Conservation (phyloP, 2,329 filamentous ascomycete species). For the Magnaporthiopsis rhizophila region DNA sequence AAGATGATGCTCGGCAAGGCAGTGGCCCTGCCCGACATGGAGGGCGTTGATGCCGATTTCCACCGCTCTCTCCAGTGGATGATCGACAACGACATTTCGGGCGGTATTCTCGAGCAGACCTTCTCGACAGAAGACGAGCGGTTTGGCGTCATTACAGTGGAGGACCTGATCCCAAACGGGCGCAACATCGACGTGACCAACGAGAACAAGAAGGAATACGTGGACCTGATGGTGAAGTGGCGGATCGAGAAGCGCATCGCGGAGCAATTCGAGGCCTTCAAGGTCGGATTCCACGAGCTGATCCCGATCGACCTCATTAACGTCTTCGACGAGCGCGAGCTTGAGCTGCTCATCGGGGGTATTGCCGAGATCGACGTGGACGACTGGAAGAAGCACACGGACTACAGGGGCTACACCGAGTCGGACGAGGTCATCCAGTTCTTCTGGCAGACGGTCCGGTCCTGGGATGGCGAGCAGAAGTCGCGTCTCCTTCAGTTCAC, state of each 20-base stretch:
- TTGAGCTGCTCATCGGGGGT: conserved; percentile 93
- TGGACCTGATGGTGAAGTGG: conserved; percentile 98
- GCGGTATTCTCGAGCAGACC: conserved; percentile 86
- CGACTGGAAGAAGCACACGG: conserved; percentile 99
- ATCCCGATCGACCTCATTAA: conserved; percentile 96
- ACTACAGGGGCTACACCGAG: conserved; percentile 97
- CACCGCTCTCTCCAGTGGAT: conserved; percentile 96
- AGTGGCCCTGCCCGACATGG: conserved; percentile 90
- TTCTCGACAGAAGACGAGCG: conserved; percentile 97
- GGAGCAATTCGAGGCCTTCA: conserved; percentile 97
- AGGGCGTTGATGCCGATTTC: conserved; percentile 96
- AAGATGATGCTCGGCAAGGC: conserved; percentile 98
- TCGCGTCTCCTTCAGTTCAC: conserved; percentile 93
- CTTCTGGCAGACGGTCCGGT: conserved; percentile 97
- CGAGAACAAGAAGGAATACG: conserved; percentile 98
- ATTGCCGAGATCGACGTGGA: conserved; percentile 99
- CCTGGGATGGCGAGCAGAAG: conserved; percentile 98
- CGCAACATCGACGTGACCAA: conserved; percentile 94
- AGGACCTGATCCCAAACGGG: conserved; percentile 86
- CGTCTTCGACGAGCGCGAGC: conserved; percentile 95
- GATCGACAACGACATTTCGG: conserved; percentile 90
- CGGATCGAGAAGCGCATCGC: conserved; percentile 97
- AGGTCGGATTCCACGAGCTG: conserved; percentile 93
- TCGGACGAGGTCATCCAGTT: conserved; percentile 94
- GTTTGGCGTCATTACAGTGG: conserved; percentile 88